Conservation (phyloP, 345 rosid genomes). For the Pseudoturritis turrita region DNA sequence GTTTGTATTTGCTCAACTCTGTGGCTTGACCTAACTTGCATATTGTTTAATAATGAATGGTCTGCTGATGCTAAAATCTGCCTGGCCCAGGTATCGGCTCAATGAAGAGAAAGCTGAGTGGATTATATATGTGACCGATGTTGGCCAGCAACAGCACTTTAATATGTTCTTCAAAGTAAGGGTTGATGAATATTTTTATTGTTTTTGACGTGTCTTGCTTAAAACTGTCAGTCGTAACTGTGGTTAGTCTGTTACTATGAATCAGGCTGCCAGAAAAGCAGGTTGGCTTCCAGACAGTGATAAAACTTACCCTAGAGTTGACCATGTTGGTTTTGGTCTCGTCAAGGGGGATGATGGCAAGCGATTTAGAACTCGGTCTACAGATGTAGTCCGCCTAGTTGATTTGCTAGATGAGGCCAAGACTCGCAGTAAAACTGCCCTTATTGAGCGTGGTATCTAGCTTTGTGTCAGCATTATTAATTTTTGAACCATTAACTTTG, state of each 20-base stretch:
- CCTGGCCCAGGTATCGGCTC: conserved; percentile 61
- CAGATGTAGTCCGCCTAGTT: conserved; percentile 69
- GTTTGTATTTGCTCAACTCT: not conserved
- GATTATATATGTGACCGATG: conserved; percentile 86
- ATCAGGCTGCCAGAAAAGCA: conserved; percentile 70
- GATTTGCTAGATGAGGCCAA: conserved; percentile 93
- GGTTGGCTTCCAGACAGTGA: conserved; percentile 65
- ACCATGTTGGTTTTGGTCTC: conserved; percentile 85
- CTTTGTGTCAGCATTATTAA: not conserved
- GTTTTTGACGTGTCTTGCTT: not conserved
- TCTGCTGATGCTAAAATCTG: not conserved
- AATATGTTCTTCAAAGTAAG: conserved; percentile 69
- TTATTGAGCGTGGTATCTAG: conserved; percentile 65
- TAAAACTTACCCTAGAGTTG: conserved; percentile 45
- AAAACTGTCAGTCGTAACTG: not conserved
- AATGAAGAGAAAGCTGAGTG: conserved; percentile 84
- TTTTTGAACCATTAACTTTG: not conserved
- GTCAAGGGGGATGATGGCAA: conserved; percentile 83
- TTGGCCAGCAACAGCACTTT: conserved; percentile 83
- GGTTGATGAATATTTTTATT: conserved; percentile 3
- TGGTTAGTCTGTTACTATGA: not conserved
- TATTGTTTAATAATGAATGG: not conserved
- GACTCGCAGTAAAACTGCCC: conserved; percentile 60
- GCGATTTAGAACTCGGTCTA: conserved; percentile 65
- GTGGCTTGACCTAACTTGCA: not conserved